Evolutionary conservation across 345 rosid species (phyloP).

Genomic region (Leavenworthia alabamica): DNA sequence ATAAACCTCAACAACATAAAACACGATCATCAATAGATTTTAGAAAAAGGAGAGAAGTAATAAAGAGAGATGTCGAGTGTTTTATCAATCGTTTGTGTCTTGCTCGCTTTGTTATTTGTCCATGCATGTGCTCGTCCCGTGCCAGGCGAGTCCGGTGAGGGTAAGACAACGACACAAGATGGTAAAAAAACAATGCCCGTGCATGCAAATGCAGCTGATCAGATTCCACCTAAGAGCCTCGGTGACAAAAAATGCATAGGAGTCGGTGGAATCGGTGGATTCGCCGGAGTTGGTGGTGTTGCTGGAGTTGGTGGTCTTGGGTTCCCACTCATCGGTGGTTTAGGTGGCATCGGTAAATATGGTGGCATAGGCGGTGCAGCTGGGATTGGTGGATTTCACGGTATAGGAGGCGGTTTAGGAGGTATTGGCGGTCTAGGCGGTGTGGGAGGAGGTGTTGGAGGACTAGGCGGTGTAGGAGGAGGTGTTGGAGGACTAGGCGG

Average conservation of each 20-base stretch:
- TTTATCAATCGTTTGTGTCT: conserved; percentile 17
- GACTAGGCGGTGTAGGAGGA: conserved; percentile 22
- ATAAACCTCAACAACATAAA: conserved; percentile 12
- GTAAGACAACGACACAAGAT: conserved; percentile 1
- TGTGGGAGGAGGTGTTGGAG: conserved; percentile 26
- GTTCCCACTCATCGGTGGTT: conserved; percentile 50
- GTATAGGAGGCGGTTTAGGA: conserved; percentile 30
- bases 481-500: conserved; percentile 29
- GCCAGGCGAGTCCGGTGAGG: conserved; percentile 13
- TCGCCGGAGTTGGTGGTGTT: conserved; percentile 63
- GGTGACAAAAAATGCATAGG: conserved; percentile 50
- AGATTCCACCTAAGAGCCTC: conserved; percentile 35
- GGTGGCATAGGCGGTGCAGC: conserved; percentile 45
- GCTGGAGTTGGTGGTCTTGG: conserved; percentile 54
- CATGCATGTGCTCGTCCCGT: conserved; percentile 29
- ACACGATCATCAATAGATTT: conserved; percentile 1
- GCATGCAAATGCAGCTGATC: conserved; percentile 37
- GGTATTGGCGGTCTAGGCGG: conserved; percentile 33
- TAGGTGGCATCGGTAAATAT: conserved; percentile 57
- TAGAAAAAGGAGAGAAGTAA: neutral
- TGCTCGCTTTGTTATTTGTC: conserved; percentile 10
- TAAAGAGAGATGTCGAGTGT: conserved; percentile 21
- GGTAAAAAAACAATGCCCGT: conserved; percentile 9
- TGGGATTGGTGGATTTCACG: conserved; percentile 36
- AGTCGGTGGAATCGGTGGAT: conserved; percentile 57